Evolutionary conservation across 805 yeast genomes (phyloP).

Genomic region (Ogataea nakhonphanomensis): DNA sequence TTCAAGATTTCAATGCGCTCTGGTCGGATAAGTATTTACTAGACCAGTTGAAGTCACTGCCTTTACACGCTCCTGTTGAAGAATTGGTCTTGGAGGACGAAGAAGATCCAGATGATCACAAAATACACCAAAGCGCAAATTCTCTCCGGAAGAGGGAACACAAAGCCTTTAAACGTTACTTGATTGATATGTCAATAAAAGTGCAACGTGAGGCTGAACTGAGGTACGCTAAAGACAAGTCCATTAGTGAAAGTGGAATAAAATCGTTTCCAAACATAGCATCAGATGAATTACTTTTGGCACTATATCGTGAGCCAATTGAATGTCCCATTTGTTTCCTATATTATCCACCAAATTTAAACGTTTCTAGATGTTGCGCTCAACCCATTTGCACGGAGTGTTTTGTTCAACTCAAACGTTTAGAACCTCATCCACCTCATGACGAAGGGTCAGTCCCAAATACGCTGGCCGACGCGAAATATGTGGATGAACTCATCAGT

Average conservation of each 20-base stretch:
- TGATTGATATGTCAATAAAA: constrained; percentile 38
- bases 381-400: constrained; percentile 96
- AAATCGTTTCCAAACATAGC: constrained; percentile 33
- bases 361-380: constrained; percentile 80
- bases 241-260: constrained; percentile 24
- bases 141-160: constrained; percentile 47
- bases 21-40: constrained; percentile 74
- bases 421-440: constrained; percentile 92
- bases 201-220: constrained; percentile 37
- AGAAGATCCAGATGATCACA: constrained; percentile 63
- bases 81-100: constrained; percentile 49
- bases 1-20: constrained; percentile 68
- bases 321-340: constrained; percentile 97
- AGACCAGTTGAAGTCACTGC: constrained; percentile 44
- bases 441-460: constrained; percentile 41
- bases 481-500: constrained; percentile 66
- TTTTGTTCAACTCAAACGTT: constrained; percentile 89
- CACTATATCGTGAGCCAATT: constrained; percentile 60
- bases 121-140: constrained; percentile 46
- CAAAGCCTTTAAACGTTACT: constrained; percentile 38
- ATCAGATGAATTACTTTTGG: constrained; percentile 46
- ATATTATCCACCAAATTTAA: constrained; percentile 73
- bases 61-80: constrained; percentile 52
- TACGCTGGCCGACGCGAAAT: constrained; percentile 26
- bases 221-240: constrained; percentile 32